phyloP scores from a whole-genome alignment of 2,329 filamentous ascomycete genomes.

The Verruconis gallopava region DNA sequence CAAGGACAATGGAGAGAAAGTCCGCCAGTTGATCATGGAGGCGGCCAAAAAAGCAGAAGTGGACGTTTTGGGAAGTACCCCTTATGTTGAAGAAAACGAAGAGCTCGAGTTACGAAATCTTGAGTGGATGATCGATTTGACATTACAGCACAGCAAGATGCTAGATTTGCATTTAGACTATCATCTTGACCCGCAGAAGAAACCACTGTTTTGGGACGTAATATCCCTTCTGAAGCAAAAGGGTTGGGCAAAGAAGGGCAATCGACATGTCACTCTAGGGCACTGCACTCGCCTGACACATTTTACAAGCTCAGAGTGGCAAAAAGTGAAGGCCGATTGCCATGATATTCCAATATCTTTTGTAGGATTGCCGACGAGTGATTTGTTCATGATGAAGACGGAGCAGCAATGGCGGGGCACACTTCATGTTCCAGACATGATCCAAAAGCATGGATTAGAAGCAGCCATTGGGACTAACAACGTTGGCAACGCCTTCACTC shows the following conservation, averaged over 20 bases:
- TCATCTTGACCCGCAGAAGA: conserved; percentile 39
- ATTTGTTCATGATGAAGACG: conserved; percentile 58
- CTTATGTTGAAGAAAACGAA: conserved; percentile 50
- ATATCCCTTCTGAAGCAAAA: conserved; percentile 36
- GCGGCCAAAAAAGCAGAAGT: conserved; percentile 34
- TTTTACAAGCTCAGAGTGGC: conserved; percentile 39
- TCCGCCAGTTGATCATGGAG: conserved; percentile 36
- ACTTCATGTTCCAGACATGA: conserved; percentile 47
- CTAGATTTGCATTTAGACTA: conserved; percentile 65
- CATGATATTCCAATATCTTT: conserved; percentile 47
- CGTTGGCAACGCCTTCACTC: conserved; percentile 63
- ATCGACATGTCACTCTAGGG: conserved; percentile 37
- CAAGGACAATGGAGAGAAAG: conserved; percentile 34
- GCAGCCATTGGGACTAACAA: conserved; percentile 57
- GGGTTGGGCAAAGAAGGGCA: conserved; percentile 33
- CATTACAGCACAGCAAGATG: conserved; percentile 39
- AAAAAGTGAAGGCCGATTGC: conserved; percentile 35
- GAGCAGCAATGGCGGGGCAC: conserved; percentile 41
- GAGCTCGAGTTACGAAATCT: conserved; percentile 43
- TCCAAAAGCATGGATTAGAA: conserved; percentile 43
- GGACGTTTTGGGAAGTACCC: conserved; percentile 53
- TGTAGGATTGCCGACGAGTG: conserved; percentile 56
- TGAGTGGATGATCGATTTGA: conserved; percentile 46
- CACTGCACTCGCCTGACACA: conserved; percentile 56
- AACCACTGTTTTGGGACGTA: conserved; percentile 42